These are phyloP conservation scores for Uncinocarpus reesii DNA, from an alignment of 2,329 filamentous ascomycete genomes.

Conservation along the genomic window DNA sequence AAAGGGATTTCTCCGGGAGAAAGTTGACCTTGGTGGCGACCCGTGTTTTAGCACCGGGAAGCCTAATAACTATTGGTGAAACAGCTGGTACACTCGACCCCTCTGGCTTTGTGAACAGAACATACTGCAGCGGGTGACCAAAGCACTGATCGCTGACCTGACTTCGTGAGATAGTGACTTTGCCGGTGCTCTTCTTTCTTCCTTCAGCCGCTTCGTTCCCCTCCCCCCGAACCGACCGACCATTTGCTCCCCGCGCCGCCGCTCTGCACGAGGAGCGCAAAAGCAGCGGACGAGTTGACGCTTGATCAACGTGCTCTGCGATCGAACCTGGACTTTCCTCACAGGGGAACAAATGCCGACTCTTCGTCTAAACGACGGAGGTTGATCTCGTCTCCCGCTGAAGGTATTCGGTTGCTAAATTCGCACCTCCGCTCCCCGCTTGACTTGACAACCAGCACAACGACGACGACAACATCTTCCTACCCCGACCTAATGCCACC, in stretches of 20 bases:
- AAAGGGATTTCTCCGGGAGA: neutral
- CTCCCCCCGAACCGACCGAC: no score
- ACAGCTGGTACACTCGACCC: neutral
- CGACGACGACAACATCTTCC: neutral
- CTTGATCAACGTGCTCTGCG: neutral
- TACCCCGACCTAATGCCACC: slow-evolving; percentile 4
- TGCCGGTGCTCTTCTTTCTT: neutral
- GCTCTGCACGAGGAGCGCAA: neutral
- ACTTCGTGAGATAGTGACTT: no score
- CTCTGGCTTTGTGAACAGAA: no score
- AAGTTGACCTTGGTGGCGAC: neutral
- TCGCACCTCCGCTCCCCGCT: neutral
- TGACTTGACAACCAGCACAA: no score
- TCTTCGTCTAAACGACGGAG: slow-evolving; percentile 27
- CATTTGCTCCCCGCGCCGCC: no score
- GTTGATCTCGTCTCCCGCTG: slow-evolving; percentile 24
- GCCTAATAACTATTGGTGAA: no score
- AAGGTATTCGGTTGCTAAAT: slow-evolving; percentile 13
- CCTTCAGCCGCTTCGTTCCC: neutral
- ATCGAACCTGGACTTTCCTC: slow-evolving; percentile 7
- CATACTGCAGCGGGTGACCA: no score
- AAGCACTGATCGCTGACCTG: no score
- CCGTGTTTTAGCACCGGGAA: neutral
- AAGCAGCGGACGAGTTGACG: neutral
- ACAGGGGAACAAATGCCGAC: slow-evolving; percentile 25